These are phyloP conservation scores for Scheffersomyces coipomensis DNA, from an alignment of 805 yeast species.

Conservation along the genomic window DNA sequence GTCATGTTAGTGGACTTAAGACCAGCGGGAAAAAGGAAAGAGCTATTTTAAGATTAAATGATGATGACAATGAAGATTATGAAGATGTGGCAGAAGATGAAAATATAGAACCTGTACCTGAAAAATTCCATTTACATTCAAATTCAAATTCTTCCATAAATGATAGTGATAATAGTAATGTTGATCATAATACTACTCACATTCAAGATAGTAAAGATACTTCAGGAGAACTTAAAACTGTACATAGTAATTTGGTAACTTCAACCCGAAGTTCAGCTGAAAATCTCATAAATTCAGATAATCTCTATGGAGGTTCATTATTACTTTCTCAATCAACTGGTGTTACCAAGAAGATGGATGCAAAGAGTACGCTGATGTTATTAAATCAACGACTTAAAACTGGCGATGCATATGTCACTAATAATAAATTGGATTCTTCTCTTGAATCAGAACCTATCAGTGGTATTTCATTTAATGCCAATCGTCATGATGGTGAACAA, in stretches of 20 bases:
- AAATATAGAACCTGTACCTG: slow-evolving; percentile 6
- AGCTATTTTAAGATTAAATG: slow-evolving; percentile 39
- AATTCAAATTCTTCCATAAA: background rate
- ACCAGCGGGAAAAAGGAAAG: slow-evolving; percentile 35
- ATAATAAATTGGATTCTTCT: slow-evolving; percentile 1
- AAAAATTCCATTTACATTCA: slow-evolving; percentile 3
- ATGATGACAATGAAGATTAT: slow-evolving; percentile 37
- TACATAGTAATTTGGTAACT: background rate
- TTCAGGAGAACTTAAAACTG: background rate
- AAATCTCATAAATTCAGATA: slow-evolving; percentile 18
- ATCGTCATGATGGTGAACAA: slow-evolving; percentile 19
- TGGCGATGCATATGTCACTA: background rate
- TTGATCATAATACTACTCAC: background rate
- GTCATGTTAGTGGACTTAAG: slow-evolving; percentile 26
- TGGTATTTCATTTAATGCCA: slow-evolving; percentile 33
- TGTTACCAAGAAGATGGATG: slow-evolving; percentile 31
- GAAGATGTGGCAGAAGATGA: slow-evolving; percentile 15
- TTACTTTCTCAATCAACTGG: slow-evolving; percentile 45
- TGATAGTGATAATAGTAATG: slow-evolving; percentile 6
- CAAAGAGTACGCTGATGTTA: slow-evolving; percentile 2
- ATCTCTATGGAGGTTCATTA: slow-evolving; percentile 42
- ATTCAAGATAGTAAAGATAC: background rate
- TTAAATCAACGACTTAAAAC: background rate
- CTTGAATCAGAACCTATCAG: slow-evolving; percentile 18
- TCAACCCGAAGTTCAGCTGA: slow-evolving; percentile 24